Base-by-base conservation (phyloP, 1,139 yeast species). In the Magnusiomyces magnusii region DNA sequence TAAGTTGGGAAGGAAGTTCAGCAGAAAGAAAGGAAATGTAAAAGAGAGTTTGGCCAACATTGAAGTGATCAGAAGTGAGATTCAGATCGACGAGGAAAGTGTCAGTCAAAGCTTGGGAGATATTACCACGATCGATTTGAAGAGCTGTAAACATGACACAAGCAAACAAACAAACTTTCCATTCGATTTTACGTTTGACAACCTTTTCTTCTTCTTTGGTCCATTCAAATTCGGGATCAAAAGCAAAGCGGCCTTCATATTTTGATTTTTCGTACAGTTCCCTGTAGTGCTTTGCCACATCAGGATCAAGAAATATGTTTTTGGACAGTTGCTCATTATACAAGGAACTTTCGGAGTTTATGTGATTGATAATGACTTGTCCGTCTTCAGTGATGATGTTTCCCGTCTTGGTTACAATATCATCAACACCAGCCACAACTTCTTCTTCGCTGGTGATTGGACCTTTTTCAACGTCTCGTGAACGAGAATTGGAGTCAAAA, bases 181-280 rank as follows among this genome's bases (percentile, higher is more conserved):
- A 68, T 61, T 81, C 83, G 23, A 78, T 66, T 63, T 77, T 79
- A 57, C 77, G 63, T 47, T 63, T 64, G 47, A 66, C 66, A 58
- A 80, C 84, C 64, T 80, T 83, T 31, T 74, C 71, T 80, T 65
- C 98, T 98, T 2, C 77, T 91, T 57, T 78, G 81, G n/a, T 87
- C 83, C 63, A 86, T 91, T 19, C 75, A 76, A n/a, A 92, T 93
- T 0, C 85, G 82, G 57, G 97, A 97, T 0, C 82, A 88, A 1
- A 80, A 84, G 59, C 79, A 96, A 63, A 80, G 91, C 51, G 99
- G 98, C 21, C 95, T 92, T 21, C 84, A 61, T 80, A 80, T n/a
- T 70, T 55, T 3, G 78, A 68, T 1, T 67, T 64, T 42, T 79
- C 80, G 64, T 80, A 79, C 2, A 78, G 52, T 0, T 70, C 62